These are phyloP conservation scores for Neonectria hederae DNA, from an alignment of 2,329 filamentous ascomycete species.

Conservation along the genomic window DNA sequence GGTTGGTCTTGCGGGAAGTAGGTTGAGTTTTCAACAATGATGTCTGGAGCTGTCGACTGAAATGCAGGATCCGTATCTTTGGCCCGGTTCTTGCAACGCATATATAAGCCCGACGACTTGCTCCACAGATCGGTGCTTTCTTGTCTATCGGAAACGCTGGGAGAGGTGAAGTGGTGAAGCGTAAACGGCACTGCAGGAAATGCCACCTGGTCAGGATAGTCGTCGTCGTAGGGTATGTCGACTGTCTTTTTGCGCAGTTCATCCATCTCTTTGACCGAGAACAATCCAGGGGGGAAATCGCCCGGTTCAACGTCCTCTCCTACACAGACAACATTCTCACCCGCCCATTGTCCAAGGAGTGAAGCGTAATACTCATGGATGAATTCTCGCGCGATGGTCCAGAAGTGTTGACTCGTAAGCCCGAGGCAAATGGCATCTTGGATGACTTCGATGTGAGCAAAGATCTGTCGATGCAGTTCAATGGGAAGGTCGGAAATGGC, in stretches of 20 bases:
- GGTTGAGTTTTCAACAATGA: neutral
- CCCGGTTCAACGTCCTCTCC: neutral
- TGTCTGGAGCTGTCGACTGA: neutral
- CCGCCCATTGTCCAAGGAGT: neutral
- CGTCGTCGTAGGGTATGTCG: neutral
- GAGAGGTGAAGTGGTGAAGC: neutral
- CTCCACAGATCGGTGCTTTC: neutral
- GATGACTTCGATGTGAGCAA: neutral
- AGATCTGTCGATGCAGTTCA: neutral
- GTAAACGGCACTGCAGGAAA: neutral
- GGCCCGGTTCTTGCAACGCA: neutral
- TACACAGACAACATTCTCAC: neutral
- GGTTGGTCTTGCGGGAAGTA: neutral
- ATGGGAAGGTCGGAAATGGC: neutral
- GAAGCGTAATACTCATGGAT: neutral
- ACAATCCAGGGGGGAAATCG: neutral
- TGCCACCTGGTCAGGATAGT: neutral
- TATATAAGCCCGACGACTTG: neutral
- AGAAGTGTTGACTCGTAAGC: neutral
- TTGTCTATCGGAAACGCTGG: neutral
- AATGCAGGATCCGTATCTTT: neutral
- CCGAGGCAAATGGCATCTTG: neutral
- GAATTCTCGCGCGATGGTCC: neutral
- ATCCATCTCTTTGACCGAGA: neutral
- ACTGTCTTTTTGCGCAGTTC: neutral